A percentile compares a stretch with the other conserved stretches of the same genome.
Conservation (phyloP, 2,329 filamentous ascomycete genomes). For the Cladosporium sp. region DNA sequence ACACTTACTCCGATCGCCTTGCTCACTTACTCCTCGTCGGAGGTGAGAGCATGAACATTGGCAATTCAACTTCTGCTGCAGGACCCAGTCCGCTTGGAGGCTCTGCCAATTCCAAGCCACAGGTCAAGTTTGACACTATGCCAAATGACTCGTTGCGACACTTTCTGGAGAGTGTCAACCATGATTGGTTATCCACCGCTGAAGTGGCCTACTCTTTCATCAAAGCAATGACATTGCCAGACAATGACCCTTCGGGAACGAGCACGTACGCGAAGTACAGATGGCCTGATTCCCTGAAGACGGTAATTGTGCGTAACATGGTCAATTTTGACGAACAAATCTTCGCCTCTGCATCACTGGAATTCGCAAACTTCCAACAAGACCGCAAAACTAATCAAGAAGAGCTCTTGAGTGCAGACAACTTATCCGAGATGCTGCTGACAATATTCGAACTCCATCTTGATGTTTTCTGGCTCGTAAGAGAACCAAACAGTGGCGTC, state of each 20-base stretch:
- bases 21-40: slow-evolving; percentile 25
- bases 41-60: slow-evolving; percentile 24
- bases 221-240: slow-evolving; percentile 1
- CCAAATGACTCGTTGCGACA: slow-evolving; percentile 32
- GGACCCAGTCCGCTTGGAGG: slow-evolving; percentile 16
- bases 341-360: slow-evolving; percentile 29
- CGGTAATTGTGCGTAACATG: slow-evolving; percentile 50
- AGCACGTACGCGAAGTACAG: slow-evolving; percentile 48
- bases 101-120: slow-evolving; percentile 14
- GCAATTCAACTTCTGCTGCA: slow-evolving; percentile 1
- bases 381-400: neutral
- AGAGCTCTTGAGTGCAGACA: slow-evolving; percentile 20
- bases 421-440: slow-evolving; percentile 50
- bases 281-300: slow-evolving; percentile 55
- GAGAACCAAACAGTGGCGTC: slow-evolving; percentile 55
- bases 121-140: slow-evolving; percentile 16
- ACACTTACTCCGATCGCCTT: slow-evolving; percentile 26
- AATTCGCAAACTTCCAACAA: slow-evolving; percentile 8
- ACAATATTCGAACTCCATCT: slow-evolving; percentile 64
- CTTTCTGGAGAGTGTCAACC: slow-evolving; percentile 46
- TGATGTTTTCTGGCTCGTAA: slow-evolving; percentile 61
- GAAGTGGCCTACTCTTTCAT: slow-evolving; percentile 42
- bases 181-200: slow-evolving; percentile 43
- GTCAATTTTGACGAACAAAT: slow-evolving; percentile 53
- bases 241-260: neutral